Evolutionary conservation across 2,329 filamentous ascomycete species (phyloP), one percentile per base, ranked within the genome.

Genomic region (Parastagonospora avenae): DNA sequence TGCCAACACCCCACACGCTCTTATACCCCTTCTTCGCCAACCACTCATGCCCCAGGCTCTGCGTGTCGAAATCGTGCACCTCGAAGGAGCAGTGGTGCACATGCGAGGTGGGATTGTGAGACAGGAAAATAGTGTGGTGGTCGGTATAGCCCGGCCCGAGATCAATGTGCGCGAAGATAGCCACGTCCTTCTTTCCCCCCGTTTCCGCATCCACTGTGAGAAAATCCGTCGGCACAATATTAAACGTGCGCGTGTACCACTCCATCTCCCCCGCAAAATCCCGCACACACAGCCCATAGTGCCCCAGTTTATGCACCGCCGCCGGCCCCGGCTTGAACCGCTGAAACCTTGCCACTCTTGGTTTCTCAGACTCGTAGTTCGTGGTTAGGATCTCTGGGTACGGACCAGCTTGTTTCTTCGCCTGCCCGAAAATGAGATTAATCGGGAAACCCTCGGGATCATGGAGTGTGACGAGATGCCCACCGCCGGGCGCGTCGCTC

Each of bases 71-170:
- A 68, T 90, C 63, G 60, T 88, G 83, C 4, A 88, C 86, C 72
- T 90, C 88, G 58, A 87, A 90, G 2, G 80, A 84, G 14, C 82
- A 82, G 72, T 90, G 88, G 66, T 90, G 87, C 2, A 89, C 81
- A 65, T 86, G 84, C 0, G 60, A 42, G 1, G 67, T 68, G 0
- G 65, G 60, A 16, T 76, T 73, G 47, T 62, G 57, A 53, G 70
- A 65, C 53, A 84, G 73, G 71, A 85, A 84, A 49, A 85, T 78
- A 2, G 71, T 74, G 60, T 86, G 83, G 59, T 86, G 83, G 61
- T 86, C 83, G 0, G 77, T 75, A 50, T 75, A 78, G 1, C 73
- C 70, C 0, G 72, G 60, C 0, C 82, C 83, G 1, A 77, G 71
- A 56, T 85, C 83, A 12, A 86, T 72, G 55, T 84, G 83, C 19